Base-by-base conservation (phyloP, 352 stramenopile species). In the Blastocystis sp. region DNA sequence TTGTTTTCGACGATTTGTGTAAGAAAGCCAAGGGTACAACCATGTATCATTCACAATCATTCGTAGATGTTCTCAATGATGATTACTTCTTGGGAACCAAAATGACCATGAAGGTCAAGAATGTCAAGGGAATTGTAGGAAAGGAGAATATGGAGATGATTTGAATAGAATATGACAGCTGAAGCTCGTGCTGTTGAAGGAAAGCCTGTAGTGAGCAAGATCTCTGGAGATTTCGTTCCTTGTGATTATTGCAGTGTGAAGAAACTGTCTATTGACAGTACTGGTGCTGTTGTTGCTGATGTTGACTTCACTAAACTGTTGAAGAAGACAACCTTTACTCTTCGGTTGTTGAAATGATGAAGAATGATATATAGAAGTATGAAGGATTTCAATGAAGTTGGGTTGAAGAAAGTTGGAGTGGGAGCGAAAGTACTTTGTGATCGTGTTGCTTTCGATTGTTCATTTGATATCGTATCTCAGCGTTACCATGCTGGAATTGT, bases 121-220 rank as follows among this genome's bases (percentile, higher is more conserved):
- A 75, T 54, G 7, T 75, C 14, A 19, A 75, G 11, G 65, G 65
- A 39, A 37, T 75, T 3, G 65, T 75, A 9, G 37, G 37, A 27
- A 7, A 4, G 52, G 35, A 27, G 32, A 24, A 0, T 1, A 29
- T 0, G 2, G 12, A 21, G 49, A 3, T 51, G 7, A 73, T 43
- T 49, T 7, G 2, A 51, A 7, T 75, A 75, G 65, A 75, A 51
- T 37, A 3, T 75, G 16, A 75, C 65, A 12, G 65, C 65, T 2
- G 65, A 75, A 24, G 65, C 35, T 4, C 21, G 32, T 9, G 14
- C 21, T n/a, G 32, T n/a, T 19, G 39, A 27, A 11, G 65, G 65
- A 9, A 75, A 75, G 37, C 65, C 65, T 3, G 37, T 75, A 21
- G 65, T 75, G 32, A 75, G 39, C 65, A 75, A 75, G 65, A 75